Evolutionary conservation across 2,329 filamentous ascomycete genomes (phyloP), one percentile per base, ranked within the genome.

Genomic region (Dactylellina leptospora): DNA sequence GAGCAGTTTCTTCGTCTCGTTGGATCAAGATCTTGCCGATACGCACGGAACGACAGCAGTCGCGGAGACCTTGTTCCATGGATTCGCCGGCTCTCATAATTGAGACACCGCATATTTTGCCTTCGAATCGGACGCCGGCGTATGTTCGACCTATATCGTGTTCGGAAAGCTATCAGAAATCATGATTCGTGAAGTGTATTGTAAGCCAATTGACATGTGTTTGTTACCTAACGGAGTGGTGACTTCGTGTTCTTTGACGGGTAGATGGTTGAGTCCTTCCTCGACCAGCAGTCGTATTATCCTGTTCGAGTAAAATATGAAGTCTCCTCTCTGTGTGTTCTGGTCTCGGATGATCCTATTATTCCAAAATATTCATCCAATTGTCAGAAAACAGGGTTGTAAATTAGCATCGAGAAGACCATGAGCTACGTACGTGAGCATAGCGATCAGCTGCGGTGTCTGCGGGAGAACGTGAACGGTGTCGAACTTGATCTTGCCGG

Each of bases 21-120:
- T 99, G 95, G 78, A 99, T 99, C 76, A 99, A 83, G 74, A 99
- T 99, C 84, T 99, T 99, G 75, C 95, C 95, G 78, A 99, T 99
- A 74, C 95, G 86, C 51, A 99, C 95, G n/a, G 91, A 96, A 56
- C 95, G 89, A 82, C 95, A 99, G 82, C 95, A 99, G 81, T 99
- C 93, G 71, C 95, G 86, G 73, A 99, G 83, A 1, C 93, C 95
- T 81, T 97, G 92, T 82, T 99, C 95, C 95, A 99, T 99, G 69
- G 93, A 91, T 82, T 99, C 95, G 55, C 95, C 95, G 10, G 95
- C 95, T 74, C 95, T 88, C 95, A 99, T 97, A 77, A 99, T 99
- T 4, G 91, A 96, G 13, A 99, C 95, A 60, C 95, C 95, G 78
- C 95, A 99, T 76, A 99, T 99, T 82, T 97, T 97, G 75, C 95